Evolutionary conservation across 2,329 filamentous ascomycete species (phyloP), one percentile per base, ranked within the genome.

Genomic region (Pestalotiopsis sp.): DNA sequence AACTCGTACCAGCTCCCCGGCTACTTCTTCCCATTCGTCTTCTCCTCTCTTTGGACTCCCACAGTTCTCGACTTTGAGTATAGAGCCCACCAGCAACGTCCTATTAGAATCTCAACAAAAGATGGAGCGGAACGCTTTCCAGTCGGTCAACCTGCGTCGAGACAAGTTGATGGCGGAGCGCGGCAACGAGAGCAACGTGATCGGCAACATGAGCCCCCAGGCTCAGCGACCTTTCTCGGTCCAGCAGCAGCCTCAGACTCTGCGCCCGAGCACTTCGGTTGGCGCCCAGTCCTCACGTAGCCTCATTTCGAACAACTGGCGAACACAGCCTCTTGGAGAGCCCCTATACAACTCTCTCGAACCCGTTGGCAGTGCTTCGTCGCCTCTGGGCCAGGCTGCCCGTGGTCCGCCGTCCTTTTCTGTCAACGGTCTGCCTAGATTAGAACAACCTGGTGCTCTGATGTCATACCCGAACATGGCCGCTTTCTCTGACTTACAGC

Each of bases 261-360:
- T 69, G 49, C 67, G 74, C 67, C 39, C 73, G 7, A 66, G 65
- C 72, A 61, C 72, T 72, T 64, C 67, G 67, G 27, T 67, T 65
- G 12, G 52, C 20, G 17, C 64, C 68, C 66, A 64, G 25, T 58
- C 66, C 41, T 41, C 71, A 38, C 73, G 76, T 41, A 70, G 73
- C 68, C 68, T 77, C 66, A 71, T 72, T 62, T 78, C 77, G 17
- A 68, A 72, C 69, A 78, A 78, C 75, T 78, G 77, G 77, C 70
- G 76, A 68, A 25, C 72, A 23, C 73, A 75, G 49, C 17, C 69
- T 68, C 71, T 59, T 38, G 41, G 49, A 39, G 59, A 71, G 39
- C 68, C 36, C 31, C 62, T 71, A 62, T 73, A 71, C 66, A 71
- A 56, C 17, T 62, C 71, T n/a, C 73, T 75, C 68, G 74, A 76